Evolutionary conservation across 2,329 filamentous ascomycete genomes (phyloP), one percentile per base, ranked within the genome.

Genomic region (Penicillium palitans): DNA sequence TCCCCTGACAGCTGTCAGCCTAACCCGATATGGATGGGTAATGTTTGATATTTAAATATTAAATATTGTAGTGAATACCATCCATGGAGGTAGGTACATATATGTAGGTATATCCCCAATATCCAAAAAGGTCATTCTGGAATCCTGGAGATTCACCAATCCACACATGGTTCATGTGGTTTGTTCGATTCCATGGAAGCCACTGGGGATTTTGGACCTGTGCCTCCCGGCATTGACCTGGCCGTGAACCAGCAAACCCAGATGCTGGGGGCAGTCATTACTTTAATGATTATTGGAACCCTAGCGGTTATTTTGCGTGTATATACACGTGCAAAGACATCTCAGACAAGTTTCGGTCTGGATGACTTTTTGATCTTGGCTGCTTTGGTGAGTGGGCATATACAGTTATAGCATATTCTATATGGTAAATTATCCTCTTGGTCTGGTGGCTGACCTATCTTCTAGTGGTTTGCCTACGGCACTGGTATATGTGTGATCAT

Each of bases 331-430:
- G 19, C 29, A 24, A 61, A 44, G 29, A 55, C 35, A 35, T 48
- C 35, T 15, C 41, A 52, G 15, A 51, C 54, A 2, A 25, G 33
- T 7, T 58, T 61, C 6, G 59, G 56, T 6, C 13, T 58, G 15
- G 59, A 61, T 48, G 59, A 61, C 24, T 46, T 53, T 50, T 41
- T 61, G 19, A 44, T 59, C 17, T 51, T 53, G 41, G 39, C 29
- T 39, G 29, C 48, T 10, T 53, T 56, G 31, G 59, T 59, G 31
- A 42, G 57, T 35, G 5, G 7, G 8, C 7, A 27, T n/a, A 27
- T n/a, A 45, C 5, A 3, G 9, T 45, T n/a, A 5, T n/a, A n/a
- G 9, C 6, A 25, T 25, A 25, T 25, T 17, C 19, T 21, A 21
- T 21, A 21, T 21, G 15, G 3, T n/a, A 25, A 15, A 25, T 15